Evolutionary conservation across 345 rosid genomes (phyloP), one percentile per base, ranked within the genome.

Genomic region (Pseudoturritis turrita): DNA sequence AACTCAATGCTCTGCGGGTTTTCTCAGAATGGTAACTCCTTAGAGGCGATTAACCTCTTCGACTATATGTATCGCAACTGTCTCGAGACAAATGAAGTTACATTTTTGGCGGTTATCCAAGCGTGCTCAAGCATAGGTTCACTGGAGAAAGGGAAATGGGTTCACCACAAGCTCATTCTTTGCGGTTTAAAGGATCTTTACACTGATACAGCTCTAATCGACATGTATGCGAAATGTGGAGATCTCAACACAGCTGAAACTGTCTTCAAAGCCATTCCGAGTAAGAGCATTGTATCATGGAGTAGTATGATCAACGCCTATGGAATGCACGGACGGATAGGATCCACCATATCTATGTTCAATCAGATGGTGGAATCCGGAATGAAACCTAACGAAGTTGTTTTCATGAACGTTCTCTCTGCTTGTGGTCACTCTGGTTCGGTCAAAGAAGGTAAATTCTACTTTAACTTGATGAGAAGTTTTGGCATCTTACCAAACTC

Each of bases 371-470:
- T 91, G 45, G 77, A 79, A 31, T 79, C 81, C 1, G 88, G 96
- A 45, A 77, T 76, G 10, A 68, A 80, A 74, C 97, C 98, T 17
- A 94, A 91, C 60, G 84, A 84, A 43, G 76, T 89, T 65, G 88
- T 89, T 66, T 91, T 91, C 90, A 91, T 83, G 88, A 94, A 90
- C 63, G 59, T 94, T 35, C 81, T 88, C 19, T 88, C 89, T 8
- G 90, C 96, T 75, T 91, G 98, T 77, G 81, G 91, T 76, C 98
- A 91, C 79, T 80, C 90, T 43, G 97, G 97, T 70, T 81, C 74
- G 3, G 77, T 85, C 17, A 81, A 88, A 79, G 76, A 80, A 66
- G 97, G 97, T 37, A 84, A 79, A 58, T 73, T 51, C 65, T 94
- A 80, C 77, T 86, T 87, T 23, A 70, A 84, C 64, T 76, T 53